These are phyloP conservation scores for Septoria linicola DNA, from an alignment of 2,329 filamentous ascomycete species.

Conservation along the genomic window DNA sequence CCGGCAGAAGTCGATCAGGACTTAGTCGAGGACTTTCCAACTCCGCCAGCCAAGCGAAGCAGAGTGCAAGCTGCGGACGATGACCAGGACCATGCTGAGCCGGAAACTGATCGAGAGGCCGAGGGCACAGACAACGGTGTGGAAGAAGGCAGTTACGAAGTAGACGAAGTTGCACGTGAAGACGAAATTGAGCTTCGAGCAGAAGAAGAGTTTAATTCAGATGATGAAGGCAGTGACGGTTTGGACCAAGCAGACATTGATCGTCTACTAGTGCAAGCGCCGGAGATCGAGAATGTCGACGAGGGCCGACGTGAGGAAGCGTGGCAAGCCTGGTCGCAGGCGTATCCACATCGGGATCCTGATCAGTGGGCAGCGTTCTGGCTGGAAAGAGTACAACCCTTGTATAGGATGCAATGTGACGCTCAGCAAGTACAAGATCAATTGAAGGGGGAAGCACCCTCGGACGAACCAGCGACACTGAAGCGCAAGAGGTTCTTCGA, in stretches of 20 bases:
- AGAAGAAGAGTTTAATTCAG: too few species aligned
- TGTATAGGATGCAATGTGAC: constrained; percentile 3
- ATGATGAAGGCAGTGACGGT: background rate
- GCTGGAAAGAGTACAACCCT: constrained; percentile 29
- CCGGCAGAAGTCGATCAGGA: constrained; percentile 20
- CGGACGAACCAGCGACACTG: background rate
- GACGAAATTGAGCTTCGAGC: too few species aligned
- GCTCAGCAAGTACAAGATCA: background rate
- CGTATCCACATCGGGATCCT: constrained; percentile 25
- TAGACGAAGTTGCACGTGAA: background rate
- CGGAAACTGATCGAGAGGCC: background rate
- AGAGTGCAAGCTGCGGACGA: background rate
- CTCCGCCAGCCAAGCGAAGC: constrained; percentile 10
- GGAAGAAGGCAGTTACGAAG: background rate
- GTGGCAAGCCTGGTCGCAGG: constrained; percentile 30
- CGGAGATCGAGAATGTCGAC: constrained; percentile 28
- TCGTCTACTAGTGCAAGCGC: constrained; percentile 21
- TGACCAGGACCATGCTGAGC: background rate
- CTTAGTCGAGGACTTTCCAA: background rate
- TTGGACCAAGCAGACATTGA: constrained; percentile 16
- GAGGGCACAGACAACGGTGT: background rate
- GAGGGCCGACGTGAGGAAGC: constrained; percentile 26
- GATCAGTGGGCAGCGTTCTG: constrained; percentile 33
- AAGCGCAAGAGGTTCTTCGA: background rate
- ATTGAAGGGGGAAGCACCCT: background rate